These are phyloP conservation scores for Penicillium daleae DNA, from an alignment of 495 filamentous ascomycete species.

Conservation along the genomic window DNA sequence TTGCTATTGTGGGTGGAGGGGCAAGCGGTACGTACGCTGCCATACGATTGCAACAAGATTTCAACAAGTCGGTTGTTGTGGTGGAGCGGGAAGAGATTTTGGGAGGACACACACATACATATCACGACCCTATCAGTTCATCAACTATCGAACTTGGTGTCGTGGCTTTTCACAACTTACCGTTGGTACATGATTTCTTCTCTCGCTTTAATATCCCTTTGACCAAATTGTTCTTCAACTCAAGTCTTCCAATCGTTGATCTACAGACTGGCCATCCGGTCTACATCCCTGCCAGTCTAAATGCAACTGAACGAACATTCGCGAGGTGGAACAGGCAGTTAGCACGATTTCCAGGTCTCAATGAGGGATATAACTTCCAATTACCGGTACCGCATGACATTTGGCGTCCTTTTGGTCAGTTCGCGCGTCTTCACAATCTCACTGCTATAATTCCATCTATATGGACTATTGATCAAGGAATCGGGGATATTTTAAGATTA, in stretches of 20 bases:
- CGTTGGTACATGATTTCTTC: not conserved
- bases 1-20: not conserved
- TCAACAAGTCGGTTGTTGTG: not conserved
- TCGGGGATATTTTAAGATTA: not conserved
- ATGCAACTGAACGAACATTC: not conserved
- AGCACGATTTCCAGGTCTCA: not conserved
- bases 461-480: constrained; percentile 2
- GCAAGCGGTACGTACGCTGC: not conserved
- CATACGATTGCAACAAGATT: constrained; percentile 2
- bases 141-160: constrained; percentile 3
- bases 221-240: not conserved
- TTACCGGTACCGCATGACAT: not conserved
- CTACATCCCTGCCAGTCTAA: not conserved
- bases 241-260: not conserved
- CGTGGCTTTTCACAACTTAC: constrained; percentile 3
- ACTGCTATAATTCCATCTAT: not conserved
- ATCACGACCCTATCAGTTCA: not conserved
- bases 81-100: not conserved
- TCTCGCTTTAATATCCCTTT: not conserved
- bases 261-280: not conserved
- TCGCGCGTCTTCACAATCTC: not conserved
- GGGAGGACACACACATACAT: not conserved
- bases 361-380: not conserved
- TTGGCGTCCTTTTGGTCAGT: not conserved
- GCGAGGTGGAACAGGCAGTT: not conserved